Base-by-base conservation (phyloP, 164 flowering plant species). In the Sextonia rubra region DNA sequence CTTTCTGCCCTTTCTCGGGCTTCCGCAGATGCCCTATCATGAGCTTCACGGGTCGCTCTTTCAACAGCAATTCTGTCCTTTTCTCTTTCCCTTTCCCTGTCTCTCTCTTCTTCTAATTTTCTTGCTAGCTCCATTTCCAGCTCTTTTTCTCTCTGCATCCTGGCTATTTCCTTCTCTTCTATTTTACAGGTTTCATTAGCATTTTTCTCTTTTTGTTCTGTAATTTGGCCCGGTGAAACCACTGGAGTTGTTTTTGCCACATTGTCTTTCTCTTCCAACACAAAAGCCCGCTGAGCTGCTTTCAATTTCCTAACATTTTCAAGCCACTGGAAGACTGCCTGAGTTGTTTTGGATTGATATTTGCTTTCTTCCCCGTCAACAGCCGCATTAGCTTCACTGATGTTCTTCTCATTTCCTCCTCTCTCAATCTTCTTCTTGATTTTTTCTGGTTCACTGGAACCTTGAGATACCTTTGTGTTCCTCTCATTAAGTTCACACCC, bases 11-110 rank as follows among this genome's bases (percentile, higher is more conserved):
- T 86, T 78, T 91, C 97, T 70, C 88, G 80, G 29, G 89, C 97
- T 85, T 94, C 97, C 61, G 80, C 79, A 80, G 83, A 87, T 52
- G 90, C 89, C 79, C 90, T 86, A 77, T 91, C 97, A 73, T 88
- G 80, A 29, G 90, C 95, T 85, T 94, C 97, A 70, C 88, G 86
- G 8, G 90, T 89, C n/a, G 86, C 97, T 80, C 90, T 82, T 77
- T 94, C 98, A 70, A 93, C 97, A 73, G 82, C 80, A 77, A 79
- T 73, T 69, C 82, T 82, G 66, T 82, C 82, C 63, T 77, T 82
- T 60, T 80, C 82, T 82, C 84, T 77, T 77, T 82, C 84, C 52
- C 80, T 78, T 66, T 74, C 80, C 72, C 84, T 72, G n/a, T 81
- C 84, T 60, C 71, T 82, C 24, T 82, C 84, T 72, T 82, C 82